These are phyloP conservation scores for Bipolaris sorokiniana DNA, from an alignment of 2,329 filamentous ascomycete genomes.

Conservation along the genomic window DNA sequence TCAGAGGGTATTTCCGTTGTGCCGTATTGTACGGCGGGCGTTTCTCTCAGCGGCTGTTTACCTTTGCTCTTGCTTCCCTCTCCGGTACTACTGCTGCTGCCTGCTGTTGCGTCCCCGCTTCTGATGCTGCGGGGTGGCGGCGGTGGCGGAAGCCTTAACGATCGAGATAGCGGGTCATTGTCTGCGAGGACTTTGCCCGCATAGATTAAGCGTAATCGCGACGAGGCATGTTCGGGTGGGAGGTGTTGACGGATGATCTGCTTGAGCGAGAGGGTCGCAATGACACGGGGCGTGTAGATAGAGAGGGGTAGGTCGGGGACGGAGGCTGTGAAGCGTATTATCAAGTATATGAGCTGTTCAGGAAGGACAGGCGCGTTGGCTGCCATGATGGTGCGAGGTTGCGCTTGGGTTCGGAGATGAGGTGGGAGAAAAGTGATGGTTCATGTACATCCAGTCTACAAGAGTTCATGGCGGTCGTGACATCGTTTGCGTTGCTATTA, in stretches of 20 bases:
- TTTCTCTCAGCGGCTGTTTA: conserved; percentile 66
- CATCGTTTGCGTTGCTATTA: conserved; percentile 2
- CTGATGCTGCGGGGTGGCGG: conserved; percentile 52
- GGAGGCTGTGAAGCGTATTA: conserved; percentile 87
- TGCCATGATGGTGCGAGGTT: conserved; percentile 38
- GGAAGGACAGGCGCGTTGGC: conserved; percentile 37
- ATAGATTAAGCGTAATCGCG: conserved; percentile 86
- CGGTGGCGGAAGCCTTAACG: conserved; percentile 68
- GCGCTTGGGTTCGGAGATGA: conserved; percentile 8
- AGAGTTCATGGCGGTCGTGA: conserved; percentile 10
- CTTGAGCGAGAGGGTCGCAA: conserved; percentile 80
- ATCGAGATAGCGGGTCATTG: conserved; percentile 68
- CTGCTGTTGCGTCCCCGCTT: conserved; percentile 22
- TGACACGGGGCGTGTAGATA: conserved; percentile 69
- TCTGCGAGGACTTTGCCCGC: conserved; percentile 86
- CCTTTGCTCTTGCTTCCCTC: conserved; percentile 63
- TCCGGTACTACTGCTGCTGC: conserved; percentile 14
- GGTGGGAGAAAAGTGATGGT: conserved; percentile 6
- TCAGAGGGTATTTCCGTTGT: conserved; percentile 28
- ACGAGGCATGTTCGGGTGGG: conserved; percentile 64
- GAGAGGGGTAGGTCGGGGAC: conserved; percentile 83
- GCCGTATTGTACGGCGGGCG: conserved; percentile 33
- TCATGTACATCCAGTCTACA: background rate
- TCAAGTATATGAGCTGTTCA: conserved; percentile 68
- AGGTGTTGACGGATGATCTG: conserved; percentile 78